Evolutionary conservation across 129 eudicot genomes (phyloP).

Genomic region (Flaveria brownii): DNA sequence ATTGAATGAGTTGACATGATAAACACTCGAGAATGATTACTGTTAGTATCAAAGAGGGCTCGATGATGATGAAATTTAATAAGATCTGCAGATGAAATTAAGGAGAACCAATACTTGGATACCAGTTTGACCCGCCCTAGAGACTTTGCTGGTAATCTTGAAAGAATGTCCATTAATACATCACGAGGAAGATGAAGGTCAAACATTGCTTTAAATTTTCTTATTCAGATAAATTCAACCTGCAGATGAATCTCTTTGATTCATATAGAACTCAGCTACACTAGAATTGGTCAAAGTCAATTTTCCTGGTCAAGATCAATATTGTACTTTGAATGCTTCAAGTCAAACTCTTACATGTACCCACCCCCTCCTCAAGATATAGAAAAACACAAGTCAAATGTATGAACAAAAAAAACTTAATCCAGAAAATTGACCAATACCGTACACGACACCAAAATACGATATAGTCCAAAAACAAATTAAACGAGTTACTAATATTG

Average conservation of each 20-base stretch:
- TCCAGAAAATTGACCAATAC: background rate
- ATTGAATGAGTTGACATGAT: constrained; percentile 22
- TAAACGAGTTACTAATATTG: background rate
- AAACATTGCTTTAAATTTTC: constrained; percentile 17
- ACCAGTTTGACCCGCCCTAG: constrained; percentile 38
- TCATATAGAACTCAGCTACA: constrained; percentile 1
- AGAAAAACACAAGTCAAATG: background rate
- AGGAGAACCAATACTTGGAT: constrained; percentile 34
- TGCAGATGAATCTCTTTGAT: background rate
- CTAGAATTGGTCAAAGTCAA: constrained; percentile 21
- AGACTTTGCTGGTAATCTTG: constrained; percentile 41
- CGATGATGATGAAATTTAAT: constrained; percentile 23
- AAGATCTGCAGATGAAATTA: constrained; percentile 29
- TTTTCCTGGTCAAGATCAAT: background rate
- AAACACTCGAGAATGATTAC: constrained; percentile 23
- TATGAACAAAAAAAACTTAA: background rate
- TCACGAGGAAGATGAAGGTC: constrained; percentile 36
- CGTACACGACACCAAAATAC: background rate
- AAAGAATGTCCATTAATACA: constrained; percentile 37
- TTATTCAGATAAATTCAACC: background rate
- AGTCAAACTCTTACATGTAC: background rate
- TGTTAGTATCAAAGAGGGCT: constrained; percentile 18
- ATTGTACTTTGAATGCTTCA: constrained; percentile 20
- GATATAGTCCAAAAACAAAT: too few species aligned
- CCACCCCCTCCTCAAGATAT: background rate